phyloP scores from a whole-genome alignment of 2,329 filamentous ascomycete genomes.

The Sporothrix brasiliensis region DNA sequence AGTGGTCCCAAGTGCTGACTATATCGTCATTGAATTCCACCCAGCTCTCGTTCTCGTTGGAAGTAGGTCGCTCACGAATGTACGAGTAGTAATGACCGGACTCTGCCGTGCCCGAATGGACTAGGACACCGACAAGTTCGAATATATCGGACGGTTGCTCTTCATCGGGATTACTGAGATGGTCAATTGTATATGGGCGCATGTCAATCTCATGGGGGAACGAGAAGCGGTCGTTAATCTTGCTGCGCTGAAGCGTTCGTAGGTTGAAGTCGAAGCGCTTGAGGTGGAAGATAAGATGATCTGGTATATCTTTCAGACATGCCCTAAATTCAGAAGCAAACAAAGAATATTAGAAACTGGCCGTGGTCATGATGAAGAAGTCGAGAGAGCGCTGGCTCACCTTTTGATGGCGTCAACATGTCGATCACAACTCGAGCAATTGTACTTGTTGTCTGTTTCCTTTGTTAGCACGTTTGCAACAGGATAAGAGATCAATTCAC shows the following conservation, averaged over 20 bases:
- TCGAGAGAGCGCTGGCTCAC: constrained; percentile 44
- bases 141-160: constrained; percentile 72
- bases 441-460: constrained; percentile 86
- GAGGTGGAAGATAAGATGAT: constrained; percentile 93
- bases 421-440: constrained; percentile 84
- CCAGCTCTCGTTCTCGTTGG: constrained; percentile 61
- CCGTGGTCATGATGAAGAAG: neutral
- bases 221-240: constrained; percentile 93
- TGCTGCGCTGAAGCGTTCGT: constrained; percentile 75
- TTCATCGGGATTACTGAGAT: constrained; percentile 66
- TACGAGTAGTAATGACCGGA: constrained; percentile 98
- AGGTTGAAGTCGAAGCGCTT: constrained; percentile 86
- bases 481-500: neutral
- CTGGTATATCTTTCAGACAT: constrained; percentile 87
- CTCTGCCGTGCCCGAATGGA: constrained; percentile 90
- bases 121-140: constrained; percentile 90
- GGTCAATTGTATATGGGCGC: constrained; percentile 84
- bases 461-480: neutral
- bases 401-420: constrained; percentile 93
- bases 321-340: constrained; percentile 55
- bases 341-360: neutral
- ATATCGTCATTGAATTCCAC: constrained; percentile 93
- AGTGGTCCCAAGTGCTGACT: constrained; percentile 74
- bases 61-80: constrained; percentile 74
- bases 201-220: constrained; percentile 86